A percentile compares a stretch with the other conserved stretches of the same genome.
Evolutionary conservation across 129 eudicot species (phyloP).

Genomic region (Flaveria trinervia): DNA sequence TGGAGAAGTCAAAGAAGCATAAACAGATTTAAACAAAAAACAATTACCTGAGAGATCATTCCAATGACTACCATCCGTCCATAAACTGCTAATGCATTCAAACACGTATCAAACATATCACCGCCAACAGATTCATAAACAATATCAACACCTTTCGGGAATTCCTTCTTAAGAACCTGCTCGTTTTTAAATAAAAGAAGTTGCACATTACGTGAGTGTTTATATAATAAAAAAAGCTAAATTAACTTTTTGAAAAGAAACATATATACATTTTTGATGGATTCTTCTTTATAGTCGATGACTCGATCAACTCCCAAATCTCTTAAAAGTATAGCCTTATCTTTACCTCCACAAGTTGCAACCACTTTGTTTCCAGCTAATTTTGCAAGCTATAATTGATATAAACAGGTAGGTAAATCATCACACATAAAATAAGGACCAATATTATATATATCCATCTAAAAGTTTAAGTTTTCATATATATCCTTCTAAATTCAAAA

Average conservation of each 20-base stretch:
- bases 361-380: slow-evolving; percentile 92
- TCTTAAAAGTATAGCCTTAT: slow-evolving; percentile 69
- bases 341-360: slow-evolving; percentile 98
- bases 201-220: background rate
- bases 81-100: slow-evolving; percentile 79
- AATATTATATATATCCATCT: background rate
- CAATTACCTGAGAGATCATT: slow-evolving; percentile 93
- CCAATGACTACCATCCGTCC: slow-evolving; percentile 92
- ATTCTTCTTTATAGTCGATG: slow-evolving; percentile 84
- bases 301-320: slow-evolving; percentile 88
- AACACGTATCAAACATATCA: slow-evolving; percentile 83
- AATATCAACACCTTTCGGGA: slow-evolving; percentile 90
- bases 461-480: background rate
- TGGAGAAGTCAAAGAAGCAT: slow-evolving; percentile 15
- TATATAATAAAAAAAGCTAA: background rate
- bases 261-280: slow-evolving; percentile 60
- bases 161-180: slow-evolving; percentile 89
- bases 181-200: background rate
- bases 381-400: slow-evolving; percentile 71
- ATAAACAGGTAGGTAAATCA: slow-evolving; percentile 17
- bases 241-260: background rate
- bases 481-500: background rate
- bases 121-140: slow-evolving; percentile 97
- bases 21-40: background rate
- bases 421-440: background rate